Conservation (phyloP, 2,329 filamentous ascomycete species). For the Sporothrix pseudoabietina region DNA sequence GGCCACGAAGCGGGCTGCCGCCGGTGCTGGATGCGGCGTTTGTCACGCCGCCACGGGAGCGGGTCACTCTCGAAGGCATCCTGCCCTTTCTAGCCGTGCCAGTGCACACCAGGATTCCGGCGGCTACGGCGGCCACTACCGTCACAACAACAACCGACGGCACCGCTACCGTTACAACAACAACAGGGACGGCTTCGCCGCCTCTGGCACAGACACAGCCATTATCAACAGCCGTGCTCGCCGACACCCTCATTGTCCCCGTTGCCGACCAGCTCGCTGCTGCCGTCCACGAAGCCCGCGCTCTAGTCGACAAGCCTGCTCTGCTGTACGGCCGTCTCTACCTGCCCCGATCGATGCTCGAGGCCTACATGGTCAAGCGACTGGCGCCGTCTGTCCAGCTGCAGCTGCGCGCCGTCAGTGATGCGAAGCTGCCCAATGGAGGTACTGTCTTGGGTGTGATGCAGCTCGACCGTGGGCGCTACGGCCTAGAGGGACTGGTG, state of each 20-base stretch:
- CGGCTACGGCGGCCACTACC: neutral
- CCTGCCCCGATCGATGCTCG: conserved; percentile 80
- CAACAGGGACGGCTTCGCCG: neutral
- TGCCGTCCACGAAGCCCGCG: conserved; percentile 35
- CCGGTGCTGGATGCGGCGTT: conserved; percentile 26
- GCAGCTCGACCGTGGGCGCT: conserved; percentile 84
- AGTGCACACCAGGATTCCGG: conserved; percentile 33
- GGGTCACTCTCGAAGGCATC: conserved; percentile 1
- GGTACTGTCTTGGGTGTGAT: conserved; percentile 73
- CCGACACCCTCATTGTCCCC: conserved; percentile 27
- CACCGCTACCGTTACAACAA: neutral
- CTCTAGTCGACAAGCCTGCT: conserved; percentile 39
- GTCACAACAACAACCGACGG: neutral
- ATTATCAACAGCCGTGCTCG: neutral
- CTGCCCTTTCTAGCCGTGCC: conserved; percentile 18
- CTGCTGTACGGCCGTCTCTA: conserved; percentile 78
- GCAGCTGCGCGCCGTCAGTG: conserved; percentile 77
- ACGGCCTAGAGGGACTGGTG: conserved; percentile 85
- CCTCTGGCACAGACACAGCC: conserved; percentile 14
- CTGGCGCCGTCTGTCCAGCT: conserved; percentile 77
- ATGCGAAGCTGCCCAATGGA: conserved; percentile 69
- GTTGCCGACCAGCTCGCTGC: conserved; percentile 30
- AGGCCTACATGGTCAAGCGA: conserved; percentile 80
- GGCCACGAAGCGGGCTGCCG: conserved; percentile 43
- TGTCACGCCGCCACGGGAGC: conserved; percentile 33